Evolutionary conservation across 805 yeast species (phyloP), one percentile per base, ranked within the genome.

Genomic region (Candida insectalens): DNA sequence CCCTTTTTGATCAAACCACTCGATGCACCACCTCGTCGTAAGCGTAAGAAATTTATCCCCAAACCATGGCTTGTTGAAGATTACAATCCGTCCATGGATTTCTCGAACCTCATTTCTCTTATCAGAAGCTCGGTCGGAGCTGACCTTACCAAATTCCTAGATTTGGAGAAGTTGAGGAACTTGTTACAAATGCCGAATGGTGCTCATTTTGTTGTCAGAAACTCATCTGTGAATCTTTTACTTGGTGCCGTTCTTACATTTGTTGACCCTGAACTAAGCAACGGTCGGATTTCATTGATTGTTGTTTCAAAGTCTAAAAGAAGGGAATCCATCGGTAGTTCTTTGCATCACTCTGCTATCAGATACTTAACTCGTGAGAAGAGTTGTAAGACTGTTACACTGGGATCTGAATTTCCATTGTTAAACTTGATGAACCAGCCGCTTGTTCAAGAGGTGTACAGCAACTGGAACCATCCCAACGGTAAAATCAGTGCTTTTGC

Each of bases 61-160:
- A 48, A 53, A 57, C 48, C 55, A 30, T 74, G 82, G 82, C 57
- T 74, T 27, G 80, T 74, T 17, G 81, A 75, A 43, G 69, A 63
- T 37, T 69, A 71, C 44, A 64, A 67, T 38, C 45, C 65, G 18
- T 53, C 56, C 14, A 55, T 78, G 25, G 80, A 74, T 42, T 63
- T 71, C 62, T 47, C 60, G n/a, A 63, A 69, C 21, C 56, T 72
- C 29, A 56, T 60, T 12, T 57, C 59, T 27, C 51, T 71, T 34
- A 57, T 69, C 57, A 67, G 61, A 37, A 59, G 54, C 35, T 67
- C 67, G 38, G 32, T 22, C 15, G 34, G 38, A 26, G 29, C 26
- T 19, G 45, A 31, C 20, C 29, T 29, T 26, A 32, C 27, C 14
- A 29, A 20, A 27, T 29, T 15, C n/a, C 25, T 33, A 25, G 31